phyloP scores from a whole-genome alignment of 129 eudicot genomes.

The Flaveria ramosissima region DNA sequence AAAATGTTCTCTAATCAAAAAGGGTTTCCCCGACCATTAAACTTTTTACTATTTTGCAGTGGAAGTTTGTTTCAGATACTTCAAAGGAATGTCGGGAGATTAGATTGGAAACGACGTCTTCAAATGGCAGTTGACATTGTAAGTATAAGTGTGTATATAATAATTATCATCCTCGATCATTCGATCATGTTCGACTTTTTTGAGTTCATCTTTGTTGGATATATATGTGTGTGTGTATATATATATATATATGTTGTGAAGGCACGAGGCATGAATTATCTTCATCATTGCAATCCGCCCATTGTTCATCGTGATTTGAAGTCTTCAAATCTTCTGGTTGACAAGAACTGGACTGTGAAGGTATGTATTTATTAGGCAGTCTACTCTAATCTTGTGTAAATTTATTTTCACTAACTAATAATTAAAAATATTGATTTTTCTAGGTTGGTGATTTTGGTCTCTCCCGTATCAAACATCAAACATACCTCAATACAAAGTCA shows the following conservation, averaged over 20 bases:
- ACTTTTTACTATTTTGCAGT: conserved; percentile 41
- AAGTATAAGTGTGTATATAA: conserved; percentile 31
- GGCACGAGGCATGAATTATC: conserved; percentile 91
- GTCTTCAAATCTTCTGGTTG: conserved; percentile 90
- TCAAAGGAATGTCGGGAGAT: conserved; percentile 47
- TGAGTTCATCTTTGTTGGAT: accelerated
- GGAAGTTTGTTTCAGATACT: conserved; percentile 78
- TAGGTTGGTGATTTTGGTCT: conserved; percentile 96
- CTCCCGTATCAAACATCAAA: conserved; percentile 74
- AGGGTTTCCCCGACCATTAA: too few species aligned
- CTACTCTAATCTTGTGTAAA: too few species aligned
- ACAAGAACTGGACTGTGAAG: conserved; percentile 85
- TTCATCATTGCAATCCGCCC: conserved; percentile 78
- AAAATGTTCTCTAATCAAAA: too few species aligned
- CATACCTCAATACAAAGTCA: conserved; percentile 60
- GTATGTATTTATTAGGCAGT: conserved; percentile 23
- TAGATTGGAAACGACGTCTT: conserved; percentile 73
- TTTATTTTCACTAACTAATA: background rate
- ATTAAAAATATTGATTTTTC: background rate
- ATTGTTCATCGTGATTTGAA: conserved; percentile 82
- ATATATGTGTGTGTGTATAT: too few species aligned
- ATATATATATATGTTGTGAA: too few species aligned
- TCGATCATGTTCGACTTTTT: too few species aligned
- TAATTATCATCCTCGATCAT: too few species aligned
- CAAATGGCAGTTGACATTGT: conserved; percentile 91